A percentile compares a stretch with the other conserved stretches of the same genome.
Conservation (phyloP, 208 protist genomes). For the Acanthamoeba royreba region DNA sequence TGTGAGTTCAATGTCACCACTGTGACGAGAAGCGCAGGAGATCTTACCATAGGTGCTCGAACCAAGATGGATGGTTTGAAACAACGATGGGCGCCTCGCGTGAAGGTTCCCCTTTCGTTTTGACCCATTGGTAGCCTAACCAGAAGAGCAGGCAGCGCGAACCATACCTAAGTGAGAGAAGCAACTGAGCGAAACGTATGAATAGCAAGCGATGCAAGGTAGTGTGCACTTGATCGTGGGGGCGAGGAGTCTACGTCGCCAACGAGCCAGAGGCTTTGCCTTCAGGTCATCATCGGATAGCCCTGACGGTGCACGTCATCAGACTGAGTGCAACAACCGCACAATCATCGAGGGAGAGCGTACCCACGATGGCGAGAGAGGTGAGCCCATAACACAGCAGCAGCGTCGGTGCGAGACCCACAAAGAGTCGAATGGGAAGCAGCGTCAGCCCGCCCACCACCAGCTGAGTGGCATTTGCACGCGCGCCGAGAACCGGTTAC, state of each 20-base stretch:
- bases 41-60: background rate
- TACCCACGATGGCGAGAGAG: background rate
- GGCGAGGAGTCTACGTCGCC: background rate
- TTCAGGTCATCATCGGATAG: background rate
- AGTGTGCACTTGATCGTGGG: background rate
- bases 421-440: background rate
- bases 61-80: slow-evolving; percentile 8
- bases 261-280: background rate
- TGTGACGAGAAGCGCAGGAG: background rate
- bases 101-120: background rate
- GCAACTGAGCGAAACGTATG: background rate
- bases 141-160: background rate
- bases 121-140: background rate
- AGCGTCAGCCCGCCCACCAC: background rate
- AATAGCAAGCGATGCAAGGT: background rate
- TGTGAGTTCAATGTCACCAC: too few relatives aligned
- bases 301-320: background rate
- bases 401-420: background rate
- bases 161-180: background rate
- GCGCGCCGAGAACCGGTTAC: too few relatives aligned
- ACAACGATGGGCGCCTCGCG: background rate
- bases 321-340: background rate
- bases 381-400: background rate
- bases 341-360: background rate
- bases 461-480: background rate